Conservation (phyloP, 2,329 filamentous ascomycete species). For the Alternaria sp. region DNA sequence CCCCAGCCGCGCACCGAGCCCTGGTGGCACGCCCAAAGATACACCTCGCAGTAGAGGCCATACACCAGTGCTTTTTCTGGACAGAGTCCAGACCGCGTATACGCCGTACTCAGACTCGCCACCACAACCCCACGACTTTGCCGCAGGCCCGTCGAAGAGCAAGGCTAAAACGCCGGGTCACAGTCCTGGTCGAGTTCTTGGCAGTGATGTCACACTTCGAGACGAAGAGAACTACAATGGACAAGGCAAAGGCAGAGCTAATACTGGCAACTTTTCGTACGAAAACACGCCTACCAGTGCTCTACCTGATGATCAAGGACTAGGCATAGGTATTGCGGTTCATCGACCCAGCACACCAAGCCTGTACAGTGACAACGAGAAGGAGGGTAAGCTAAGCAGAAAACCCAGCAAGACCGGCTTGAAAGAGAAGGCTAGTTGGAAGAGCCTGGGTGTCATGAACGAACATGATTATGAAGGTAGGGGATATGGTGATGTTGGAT, state of each 20-base stretch:
- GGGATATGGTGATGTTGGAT: background rate
- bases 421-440: conserved; percentile 4
- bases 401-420: background rate
- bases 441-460: conserved; percentile 7
- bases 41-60: conserved; percentile 1
- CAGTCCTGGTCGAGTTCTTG: background rate
- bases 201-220: conserved; percentile 8
- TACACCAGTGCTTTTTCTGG: conserved; percentile 6
- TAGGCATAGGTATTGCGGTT: conserved; percentile 6
- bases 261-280: conserved; percentile 14
- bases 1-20: conserved; percentile 9
- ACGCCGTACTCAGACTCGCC: conserved; percentile 14
- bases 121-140: conserved; percentile 1
- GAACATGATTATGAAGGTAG: conserved; percentile 11
- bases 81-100: conserved; percentile 16
- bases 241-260: background rate
- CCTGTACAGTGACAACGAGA: background rate
- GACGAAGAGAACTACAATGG: background rate
- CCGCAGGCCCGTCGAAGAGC: background rate
- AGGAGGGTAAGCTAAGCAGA: background rate
- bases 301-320: background rate
- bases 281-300: conserved; percentile 16
- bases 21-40: background rate
- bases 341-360: conserved; percentile 8
- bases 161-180: background rate